Base-by-base conservation (phyloP, 2,329 filamentous ascomycete genomes). In the Magnaporthiopsis incrustans region DNA sequence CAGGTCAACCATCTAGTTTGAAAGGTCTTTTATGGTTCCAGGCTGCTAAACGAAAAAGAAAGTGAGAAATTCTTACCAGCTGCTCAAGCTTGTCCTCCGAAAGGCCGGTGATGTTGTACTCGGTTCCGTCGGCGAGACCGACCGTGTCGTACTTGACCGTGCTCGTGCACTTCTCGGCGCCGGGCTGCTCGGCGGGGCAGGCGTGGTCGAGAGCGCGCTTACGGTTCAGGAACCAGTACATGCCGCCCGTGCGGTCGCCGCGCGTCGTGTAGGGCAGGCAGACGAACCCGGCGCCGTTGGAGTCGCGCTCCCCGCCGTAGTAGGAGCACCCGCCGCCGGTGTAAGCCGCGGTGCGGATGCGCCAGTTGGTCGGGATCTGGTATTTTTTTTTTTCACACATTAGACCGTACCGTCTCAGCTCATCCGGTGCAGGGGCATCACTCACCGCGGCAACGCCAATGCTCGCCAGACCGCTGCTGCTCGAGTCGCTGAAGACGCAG, bases 221-320 rank as follows among this genome's bases (percentile, higher is more conserved):
- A 35, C n/a, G 59, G 59, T 30, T 50, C 4, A 44, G 11, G 35
- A 61, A 61, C n/a, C 12, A 53, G 35, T 61, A 61, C 25, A 1
- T 14, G 35, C 33, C 59, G 2, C 59, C 59, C 8, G 59, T 61
- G 12, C 59, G 59, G 59, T 44, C 15, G 35, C 35, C 59, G 59
- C 59, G 59, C 3, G 25, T 22, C 14, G 59, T 44, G 35, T 53
- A 61, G 7, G 25, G 8, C 33, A 61, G 33, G 59, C 59, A 61
- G 4, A 61, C 30, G 38, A 44, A 33, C 25, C 22, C 25, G 12
- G n/a, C 27, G 38, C 59, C 59, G 35, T 61, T 61, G 35, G 33
- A 44, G 63, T 64, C 53, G n/a, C 15, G 25, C 44, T 60, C 15
- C 22, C 50, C 53, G 30, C 30, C 59, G 59, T 61, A 35, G 53